Base-by-base conservation (phyloP, 495 filamentous ascomycete genomes). In the Neurospora intermedia region DNA sequence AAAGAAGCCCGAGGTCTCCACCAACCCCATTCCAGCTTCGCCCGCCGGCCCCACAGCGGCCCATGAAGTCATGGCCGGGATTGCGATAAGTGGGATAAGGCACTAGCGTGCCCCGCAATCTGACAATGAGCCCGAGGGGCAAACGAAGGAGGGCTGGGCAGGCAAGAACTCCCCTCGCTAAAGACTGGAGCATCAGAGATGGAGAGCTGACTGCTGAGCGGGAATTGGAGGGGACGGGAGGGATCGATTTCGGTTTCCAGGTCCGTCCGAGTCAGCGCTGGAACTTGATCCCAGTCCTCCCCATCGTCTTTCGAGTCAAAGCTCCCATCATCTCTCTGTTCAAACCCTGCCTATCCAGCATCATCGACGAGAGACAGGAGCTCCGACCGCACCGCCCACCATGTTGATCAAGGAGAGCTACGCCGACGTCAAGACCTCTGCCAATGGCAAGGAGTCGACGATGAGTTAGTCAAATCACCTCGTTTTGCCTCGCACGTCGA, bases 341-440 rank as follows among this genome's bases (percentile, higher is more conserved):
- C 27, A 62, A 35, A 38, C 35, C 27, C 20, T 23, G 2, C 35
- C 35, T 5, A 31, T 66, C 54, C 13, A 66, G 54, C 54, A 66
- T 66, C 54, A 66, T 66, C 54, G 54, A 66, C 6, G 54, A 66
- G 20, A 16, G 13, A 35, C 15, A 16, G 13, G 15, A 66, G 27
- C 54, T 35, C 31, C 54, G 54, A 62, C 54, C 54, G 54, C 54
- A 62, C 16, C 54, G 71, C 71, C 73, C 77, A 75, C 16, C 72
- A 86, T 86, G 84, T 75, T 85, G 76, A 81, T 86, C 75, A 82
- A 84, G 46, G 84, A 86, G 74, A 82, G 77, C 74, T 76, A 81
- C 74, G 77, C 75, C 75, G 84, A 85, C 70, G 81, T 86, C 73
- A 72, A 81, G 69, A 82, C 80, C 8, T 77, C 70, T 48, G 82